A percentile compares a stretch with the other conserved stretches of the same genome.
Conservation (phyloP, 169 alveolate genomes). For the Eimeria praecox region DNA sequence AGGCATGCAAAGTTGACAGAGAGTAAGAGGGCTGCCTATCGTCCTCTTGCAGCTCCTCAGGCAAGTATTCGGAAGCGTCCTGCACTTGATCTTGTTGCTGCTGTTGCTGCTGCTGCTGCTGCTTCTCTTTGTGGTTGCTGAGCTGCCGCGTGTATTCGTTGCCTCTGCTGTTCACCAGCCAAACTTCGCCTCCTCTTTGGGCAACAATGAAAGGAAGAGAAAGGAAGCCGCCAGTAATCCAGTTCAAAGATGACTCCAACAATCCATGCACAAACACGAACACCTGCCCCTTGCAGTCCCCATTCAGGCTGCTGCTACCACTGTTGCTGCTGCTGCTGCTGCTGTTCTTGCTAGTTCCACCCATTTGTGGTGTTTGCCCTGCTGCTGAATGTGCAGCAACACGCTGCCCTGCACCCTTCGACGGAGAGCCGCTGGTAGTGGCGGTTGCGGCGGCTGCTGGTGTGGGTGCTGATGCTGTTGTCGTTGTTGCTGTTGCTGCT, state of each 20-base stretch:
- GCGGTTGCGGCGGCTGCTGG: not conserved
- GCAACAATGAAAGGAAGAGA: conserved; percentile 90
- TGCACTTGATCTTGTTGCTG: conserved; percentile 37
- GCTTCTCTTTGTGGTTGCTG: conserved; percentile 17
- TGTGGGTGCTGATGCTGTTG: not conserved
- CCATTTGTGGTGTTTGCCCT: not conserved
- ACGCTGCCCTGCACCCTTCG: not conserved
- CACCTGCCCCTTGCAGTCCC: conserved; percentile 69
- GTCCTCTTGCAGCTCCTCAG: not conserved
- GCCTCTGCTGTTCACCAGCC: conserved; percentile 94
- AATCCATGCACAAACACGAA: conserved; percentile 93
- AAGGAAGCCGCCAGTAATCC: conserved; percentile 87
- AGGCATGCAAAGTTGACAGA: not conserved
- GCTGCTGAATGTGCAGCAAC: conserved; percentile 8
- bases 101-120: conserved; percentile 59
- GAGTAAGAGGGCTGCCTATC: not conserved
- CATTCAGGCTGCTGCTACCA: conserved; percentile 27
- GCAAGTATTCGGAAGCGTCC: not conserved
- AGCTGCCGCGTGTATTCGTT: conserved; percentile 84
- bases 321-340: conserved; percentile 55
- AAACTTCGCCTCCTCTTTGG: conserved; percentile 91
- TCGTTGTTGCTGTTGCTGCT: conserved; percentile 17
- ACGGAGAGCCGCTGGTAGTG: not conserved
- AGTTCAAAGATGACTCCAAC: conserved; percentile 91
- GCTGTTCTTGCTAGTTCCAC: conserved; percentile 11